These are phyloP conservation scores for Aspergillus panamensis DNA, from an alignment of 495 filamentous ascomycete genomes.

Conservation along the genomic window DNA sequence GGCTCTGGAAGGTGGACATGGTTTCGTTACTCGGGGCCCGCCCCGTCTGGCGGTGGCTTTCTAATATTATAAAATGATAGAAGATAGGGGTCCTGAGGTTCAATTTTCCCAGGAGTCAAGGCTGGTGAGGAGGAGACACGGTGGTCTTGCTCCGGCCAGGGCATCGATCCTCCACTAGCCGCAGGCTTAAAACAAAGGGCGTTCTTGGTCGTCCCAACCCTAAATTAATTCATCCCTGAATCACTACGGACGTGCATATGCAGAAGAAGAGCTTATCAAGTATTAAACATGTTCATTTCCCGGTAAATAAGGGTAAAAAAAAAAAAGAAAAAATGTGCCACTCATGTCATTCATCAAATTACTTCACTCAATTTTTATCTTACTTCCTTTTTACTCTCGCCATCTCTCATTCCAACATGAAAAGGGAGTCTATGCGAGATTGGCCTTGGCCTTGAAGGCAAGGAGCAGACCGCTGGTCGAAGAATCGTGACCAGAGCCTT, in stretches of 20 bases:
- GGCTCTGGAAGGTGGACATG: slow-evolving; percentile 3
- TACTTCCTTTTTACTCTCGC: slow-evolving; percentile 21
- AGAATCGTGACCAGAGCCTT: slow-evolving; percentile 68
- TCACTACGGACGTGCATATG: neutral
- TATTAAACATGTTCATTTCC: slow-evolving; percentile 10
- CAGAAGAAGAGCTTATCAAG: neutral
- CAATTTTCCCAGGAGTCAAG: neutral
- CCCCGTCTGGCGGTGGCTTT: neutral
- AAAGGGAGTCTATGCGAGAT: slow-evolving; percentile 33
- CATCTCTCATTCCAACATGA: slow-evolving; percentile 5
- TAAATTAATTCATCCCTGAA: neutral
- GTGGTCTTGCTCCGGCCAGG: slow-evolving; percentile 12
- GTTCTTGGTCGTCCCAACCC: neutral
- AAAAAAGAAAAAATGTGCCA: slow-evolving; percentile 10
- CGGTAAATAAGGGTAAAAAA: slow-evolving; percentile 2
- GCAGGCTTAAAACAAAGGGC: neutral
- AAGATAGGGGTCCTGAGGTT: neutral
- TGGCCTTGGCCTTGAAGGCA: slow-evolving; percentile 73
- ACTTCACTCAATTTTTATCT: slow-evolving; percentile 14
- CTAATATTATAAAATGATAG: too few relatives aligned
- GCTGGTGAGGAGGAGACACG: slow-evolving; percentile 13
- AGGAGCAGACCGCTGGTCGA: slow-evolving; percentile 85
- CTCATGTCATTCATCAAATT: slow-evolving; percentile 18
- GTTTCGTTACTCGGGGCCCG: neutral
- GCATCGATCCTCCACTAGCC: slow-evolving; percentile 10